Percentiles rank a stretch among this genome's conserved stretches.
These are phyloP conservation scores for Polyporus arcularius DNA, from an alignment of 768 basidiomycete genomes.

Conservation along the genomic window DNA sequence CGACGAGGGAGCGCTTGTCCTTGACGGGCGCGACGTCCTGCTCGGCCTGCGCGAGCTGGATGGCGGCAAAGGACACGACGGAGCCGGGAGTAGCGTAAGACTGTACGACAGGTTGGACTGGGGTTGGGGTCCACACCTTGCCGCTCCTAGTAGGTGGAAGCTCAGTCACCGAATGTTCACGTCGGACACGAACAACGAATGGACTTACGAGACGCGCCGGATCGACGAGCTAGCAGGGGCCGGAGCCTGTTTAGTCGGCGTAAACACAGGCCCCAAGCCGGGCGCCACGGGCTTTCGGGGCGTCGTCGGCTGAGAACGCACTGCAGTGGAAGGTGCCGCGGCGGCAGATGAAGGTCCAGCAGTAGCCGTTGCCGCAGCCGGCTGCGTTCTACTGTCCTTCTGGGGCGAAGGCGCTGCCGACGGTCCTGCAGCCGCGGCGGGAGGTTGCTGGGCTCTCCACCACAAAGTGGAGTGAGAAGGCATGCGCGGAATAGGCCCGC, in stretches of 20 bases:
- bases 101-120: conserved; percentile 48
- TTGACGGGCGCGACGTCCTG: conserved; percentile 44
- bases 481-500: not conserved
- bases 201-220: conserved; percentile 55
- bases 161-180: not conserved
- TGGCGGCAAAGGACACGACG: conserved; percentile 75
- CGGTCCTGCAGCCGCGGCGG: not conserved
- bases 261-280: conserved; percentile 65
- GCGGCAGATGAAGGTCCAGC: conserved; percentile 1
- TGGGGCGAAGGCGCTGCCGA: not conserved
- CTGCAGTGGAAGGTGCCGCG: not conserved
- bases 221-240: conserved; percentile 29
- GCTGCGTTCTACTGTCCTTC: not conserved
- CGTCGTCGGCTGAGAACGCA: conserved; percentile 20
- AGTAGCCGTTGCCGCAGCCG: not conserved
- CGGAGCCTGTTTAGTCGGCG: conserved; percentile 52
- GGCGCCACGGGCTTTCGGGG: conserved; percentile 31
- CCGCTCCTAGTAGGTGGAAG: conserved; percentile 30
- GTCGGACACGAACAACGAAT: not conserved
- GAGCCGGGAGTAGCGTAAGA: conserved; percentile 26
- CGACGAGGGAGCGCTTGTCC: conserved; percentile 64
- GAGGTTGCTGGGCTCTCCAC: conserved; percentile 15
- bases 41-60: conserved; percentile 76
- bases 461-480: conserved; percentile 4
- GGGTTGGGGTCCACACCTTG: conserved; percentile 67